Evolutionary conservation across 768 basidiomycete species (phyloP), one percentile per base, ranked within the genome.

Genomic region (Termitomyces sp.): DNA sequence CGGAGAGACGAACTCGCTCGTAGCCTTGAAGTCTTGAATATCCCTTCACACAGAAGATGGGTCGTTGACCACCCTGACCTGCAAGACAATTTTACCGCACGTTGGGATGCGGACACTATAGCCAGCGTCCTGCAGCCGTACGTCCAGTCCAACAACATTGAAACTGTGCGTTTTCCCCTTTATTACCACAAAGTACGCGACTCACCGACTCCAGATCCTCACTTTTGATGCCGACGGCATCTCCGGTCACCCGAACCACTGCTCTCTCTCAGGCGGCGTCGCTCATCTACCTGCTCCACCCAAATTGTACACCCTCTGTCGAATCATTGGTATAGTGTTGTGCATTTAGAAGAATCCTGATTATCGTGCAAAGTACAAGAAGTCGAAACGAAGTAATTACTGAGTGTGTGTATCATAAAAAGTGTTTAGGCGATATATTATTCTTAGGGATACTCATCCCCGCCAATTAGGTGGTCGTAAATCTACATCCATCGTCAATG

Each of bases 171-270:
- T 74, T 22, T 7, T 44, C 9, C 13, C 42, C 46, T 49, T 45
- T 57, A 63, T 57, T 9, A 59, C 36, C 55, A 63, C 56, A 42
- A 55, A 32, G 38, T 44, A 44, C 28, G 55, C 22, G 2, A 46
- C 53, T 64, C 44, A 52, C 49, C 51, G 32, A 51, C 56, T 13
- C 48, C 57, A 96, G 93, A 86, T 96, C 51, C 77, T 97, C 52
- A 96, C 94, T 0, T 97, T 96, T 69, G 95, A 97, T 72, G 60
- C 75, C 0, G 65, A 67, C 2, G 95, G 94, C 2, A 76, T 96
- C 15, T 92, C 94, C n/a, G 78, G 77, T 4, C 95, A 96, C 69
- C 91, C 91, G 2, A 97, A 97, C 70, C 95, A 97, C 73, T 80
- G 77, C 63, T 87, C 93, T 1, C 78, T 95, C 18, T 84, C 82